Percentiles rank a stretch among this genome's conserved stretches.
Evolutionary conservation across 352 stramenopile genomes (phyloP).

Genomic region (Globisporangium middletonii): DNA sequence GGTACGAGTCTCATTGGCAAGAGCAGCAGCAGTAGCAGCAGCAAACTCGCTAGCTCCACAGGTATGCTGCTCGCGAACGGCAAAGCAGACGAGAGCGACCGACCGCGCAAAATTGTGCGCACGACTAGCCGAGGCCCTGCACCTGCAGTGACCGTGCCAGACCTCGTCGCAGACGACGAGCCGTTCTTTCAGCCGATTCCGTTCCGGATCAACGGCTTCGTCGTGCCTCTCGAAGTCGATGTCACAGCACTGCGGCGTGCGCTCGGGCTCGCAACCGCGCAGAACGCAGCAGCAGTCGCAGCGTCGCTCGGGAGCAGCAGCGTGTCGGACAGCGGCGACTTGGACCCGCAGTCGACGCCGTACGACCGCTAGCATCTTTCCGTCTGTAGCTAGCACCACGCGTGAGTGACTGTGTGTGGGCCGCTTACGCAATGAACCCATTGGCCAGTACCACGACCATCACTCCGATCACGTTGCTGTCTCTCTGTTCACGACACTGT

Average conservation of each 20-base stretch:
- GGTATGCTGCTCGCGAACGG: conserved; percentile 7
- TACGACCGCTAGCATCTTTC: conserved; percentile 8
- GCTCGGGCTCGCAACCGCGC: conserved; percentile 18
- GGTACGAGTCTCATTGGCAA: conserved; percentile 11
- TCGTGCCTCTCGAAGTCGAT: conserved; percentile 66
- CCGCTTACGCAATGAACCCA: too few species aligned
- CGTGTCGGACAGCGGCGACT: conserved; percentile 5
- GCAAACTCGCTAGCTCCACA: conserved; percentile 3
- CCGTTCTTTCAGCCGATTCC: conserved; percentile 53
- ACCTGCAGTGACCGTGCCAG: not conserved
- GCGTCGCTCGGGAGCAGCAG: conserved; percentile 7
- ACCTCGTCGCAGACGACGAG: conserved; percentile 27
- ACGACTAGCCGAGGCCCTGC: conserved; percentile 3
- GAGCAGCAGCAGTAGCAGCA: conserved; percentile 23
- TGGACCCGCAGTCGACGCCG: conserved; percentile 1
- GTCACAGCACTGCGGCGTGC: conserved; percentile 48
- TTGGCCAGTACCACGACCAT: too few species aligned
- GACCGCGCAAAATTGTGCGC: conserved; percentile 42
- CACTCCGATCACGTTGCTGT: too few species aligned
- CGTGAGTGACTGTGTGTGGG: not conserved
- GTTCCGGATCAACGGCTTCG: conserved; percentile 70
- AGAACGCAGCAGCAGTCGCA: not conserved
- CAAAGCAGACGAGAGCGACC: conserved; percentile 22
- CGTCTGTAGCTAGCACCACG: not conserved
- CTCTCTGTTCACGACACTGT: too few species aligned